These are phyloP conservation scores for Nicotiana knightiana DNA, from an alignment of 257 asterid genomes.

Conservation along the genomic window DNA sequence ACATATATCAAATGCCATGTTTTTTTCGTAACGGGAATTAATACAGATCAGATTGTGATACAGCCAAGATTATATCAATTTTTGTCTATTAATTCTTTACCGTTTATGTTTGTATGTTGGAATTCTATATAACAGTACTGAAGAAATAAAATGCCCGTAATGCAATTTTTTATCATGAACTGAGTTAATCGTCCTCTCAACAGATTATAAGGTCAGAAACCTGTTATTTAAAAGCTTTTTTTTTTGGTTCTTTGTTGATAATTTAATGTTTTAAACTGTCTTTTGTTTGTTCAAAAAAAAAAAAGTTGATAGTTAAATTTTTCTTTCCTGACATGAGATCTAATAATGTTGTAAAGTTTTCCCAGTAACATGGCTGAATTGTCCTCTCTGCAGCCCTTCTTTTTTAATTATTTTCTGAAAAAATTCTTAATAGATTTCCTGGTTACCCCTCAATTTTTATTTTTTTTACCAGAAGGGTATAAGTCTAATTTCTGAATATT, in stretches of 20 bases:
- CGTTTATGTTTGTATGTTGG: neutral
- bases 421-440: neutral
- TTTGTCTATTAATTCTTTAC: neutral
- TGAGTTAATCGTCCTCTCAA: neutral
- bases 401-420: neutral
- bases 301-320: neutral
- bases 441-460: neutral
- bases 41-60: neutral
- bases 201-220: neutral
- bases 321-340: neutral
- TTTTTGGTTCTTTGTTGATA: neutral
- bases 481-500: neutral
- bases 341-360: neutral
- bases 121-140: neutral
- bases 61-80: neutral
- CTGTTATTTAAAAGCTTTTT: neutral
- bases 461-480: neutral
- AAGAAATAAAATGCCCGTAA: neutral
- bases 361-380: neutral
- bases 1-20: neutral
- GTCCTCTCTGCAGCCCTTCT: neutral
- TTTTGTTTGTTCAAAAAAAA: neutral
- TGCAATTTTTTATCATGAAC: neutral
- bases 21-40: neutral
- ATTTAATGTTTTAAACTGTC: neutral